Base-by-base conservation (phyloP, 2,329 filamentous ascomycete species). In the Botryotinia convoluta region DNA sequence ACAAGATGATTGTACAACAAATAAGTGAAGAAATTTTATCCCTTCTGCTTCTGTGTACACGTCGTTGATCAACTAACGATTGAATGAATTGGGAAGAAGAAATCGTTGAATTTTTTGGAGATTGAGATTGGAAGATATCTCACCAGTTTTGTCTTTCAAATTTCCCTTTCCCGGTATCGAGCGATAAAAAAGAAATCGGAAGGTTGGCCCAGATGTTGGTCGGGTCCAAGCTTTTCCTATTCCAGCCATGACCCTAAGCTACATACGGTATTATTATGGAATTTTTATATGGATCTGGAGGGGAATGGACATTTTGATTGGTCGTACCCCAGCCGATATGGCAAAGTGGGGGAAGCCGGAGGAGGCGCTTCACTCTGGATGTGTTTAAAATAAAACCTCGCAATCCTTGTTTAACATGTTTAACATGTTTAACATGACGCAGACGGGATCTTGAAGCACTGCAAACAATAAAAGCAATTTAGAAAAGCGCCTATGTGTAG, bases 141-240 rank as follows among this genome's bases (percentile, higher is more conserved):
- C 44, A 51, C 8, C 44, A 51, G 63, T 65, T 51, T 51, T 51
- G 35, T 37, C n/a, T 67, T 20, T 39, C 60, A 16, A 42, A 63
- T 63, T 42, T 44, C 39, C 63, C 29, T 62, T 42, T 42, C 39
- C 63, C 32, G 22, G 44, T 26, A 32, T 26, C 22, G 35, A 48
- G n/a, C 26, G 20, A 48, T n/a, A 6, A 65, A 65, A 65, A 51
- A 51, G 22, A 67, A 67, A 51, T 6, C 32, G 44, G 32, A 51
- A 37, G 44, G 44, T 37, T 51, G 63, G 16, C 26, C 61, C 61
- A 44, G 37, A 63, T 44, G 32, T 29, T 29, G 35, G 22, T 54
- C 26, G 32, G 45, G 64, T 54, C 64, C 64, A 67, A 54, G 64
- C 64, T 67, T 67, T 67, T 39, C 64, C 64, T n/a, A 3, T 54